Base-by-base conservation (phyloP, 345 rosid genomes). In the Theobroma cacao region DNA sequence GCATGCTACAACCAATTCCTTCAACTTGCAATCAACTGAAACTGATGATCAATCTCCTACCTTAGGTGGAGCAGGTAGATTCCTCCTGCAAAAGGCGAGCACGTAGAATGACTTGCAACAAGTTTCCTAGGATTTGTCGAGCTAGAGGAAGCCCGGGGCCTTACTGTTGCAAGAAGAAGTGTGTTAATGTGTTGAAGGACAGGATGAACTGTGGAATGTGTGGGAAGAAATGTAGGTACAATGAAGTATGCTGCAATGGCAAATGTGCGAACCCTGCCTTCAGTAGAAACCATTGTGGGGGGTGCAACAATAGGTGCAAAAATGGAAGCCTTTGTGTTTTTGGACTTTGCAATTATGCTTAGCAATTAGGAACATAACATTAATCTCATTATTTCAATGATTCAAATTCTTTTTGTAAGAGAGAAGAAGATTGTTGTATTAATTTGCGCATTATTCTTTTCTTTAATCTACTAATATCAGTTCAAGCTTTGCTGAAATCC, bases 131-230 rank as follows among this genome's bases (percentile, higher is more conserved):
- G 55, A 17, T 48, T 11, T 48, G 55, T 17, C 55, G 20, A 4
- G 55, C 55, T 12, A 74, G 76, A 77, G 90, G 85, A 41, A 83
- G 86, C 59, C 86, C 79, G 24, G 82, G 88, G 47, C 78, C 82
- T 8, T 12, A 76, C 20, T 87, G 87, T 60, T 85, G 88, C 78
- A 76, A 68, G 66, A 81, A 83, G 70, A 81, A 83, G 65, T 81
- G 90, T 40, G 86, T 85, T 0, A 50, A 83, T 31, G 36, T 63
- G 36, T 55, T 24, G 2, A 67, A 12, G 5, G 84, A 85, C 56
- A 69, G 78, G 4, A 30, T 41, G 7, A 85, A 87, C 38, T 84
- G 90, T 30, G 87, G 87, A 7, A 69, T 28, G 18, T 84, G 87
- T 5, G 87, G 88, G 5, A 68, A 74, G 48, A 85, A 78, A 81